Percentiles rank a stretch among this genome's conserved stretches.
These are phyloP conservation scores for Colletotrichum lini DNA, from an alignment of 2,329 filamentous ascomycete genomes.

Conservation along the genomic window DNA sequence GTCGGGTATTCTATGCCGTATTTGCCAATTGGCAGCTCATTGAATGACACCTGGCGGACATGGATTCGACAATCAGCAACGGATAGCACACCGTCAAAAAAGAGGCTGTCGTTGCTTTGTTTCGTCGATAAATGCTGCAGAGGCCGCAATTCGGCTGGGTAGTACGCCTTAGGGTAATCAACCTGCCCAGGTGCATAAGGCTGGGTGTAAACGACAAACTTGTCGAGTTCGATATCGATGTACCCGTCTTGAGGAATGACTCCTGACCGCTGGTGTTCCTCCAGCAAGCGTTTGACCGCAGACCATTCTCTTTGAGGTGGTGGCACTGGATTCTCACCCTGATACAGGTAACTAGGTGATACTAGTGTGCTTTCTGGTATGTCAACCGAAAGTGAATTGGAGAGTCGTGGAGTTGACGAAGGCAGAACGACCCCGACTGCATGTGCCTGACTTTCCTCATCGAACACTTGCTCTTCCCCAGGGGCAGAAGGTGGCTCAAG, in stretches of 20 bases:
- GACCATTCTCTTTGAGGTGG: conserved; percentile 49
- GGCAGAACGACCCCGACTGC: background rate
- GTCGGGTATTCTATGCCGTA: conserved; percentile 68
- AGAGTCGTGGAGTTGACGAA: background rate
- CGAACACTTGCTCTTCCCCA: too few relatives aligned
- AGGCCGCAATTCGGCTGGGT: conserved; percentile 65
- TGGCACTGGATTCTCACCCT: conserved; percentile 44
- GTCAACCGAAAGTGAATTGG: conserved; percentile 9
- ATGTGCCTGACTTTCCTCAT: background rate
- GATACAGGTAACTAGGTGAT: conserved; percentile 38
- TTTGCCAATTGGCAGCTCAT: conserved; percentile 74
- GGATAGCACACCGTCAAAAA: conserved; percentile 73
- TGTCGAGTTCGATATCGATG: conserved; percentile 66
- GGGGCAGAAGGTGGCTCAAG: background rate
- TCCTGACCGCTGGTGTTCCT: conserved; percentile 30
- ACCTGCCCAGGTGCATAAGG: conserved; percentile 45
- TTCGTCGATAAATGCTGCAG: conserved; percentile 62
- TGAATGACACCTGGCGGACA: conserved; percentile 70
- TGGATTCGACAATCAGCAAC: conserved; percentile 60
- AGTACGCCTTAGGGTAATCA: background rate
- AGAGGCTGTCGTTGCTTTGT: conserved; percentile 49
- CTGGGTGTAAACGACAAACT: conserved; percentile 72
- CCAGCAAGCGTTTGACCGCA: conserved; percentile 51
- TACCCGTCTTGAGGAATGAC: conserved; percentile 44
- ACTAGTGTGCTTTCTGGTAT: conserved; percentile 35